A percentile compares a stretch with the other conserved stretches of the same genome.
Evolutionary conservation across 2,329 filamentous ascomycete species (phyloP).

Genomic region (Xylaria polymorpha): DNA sequence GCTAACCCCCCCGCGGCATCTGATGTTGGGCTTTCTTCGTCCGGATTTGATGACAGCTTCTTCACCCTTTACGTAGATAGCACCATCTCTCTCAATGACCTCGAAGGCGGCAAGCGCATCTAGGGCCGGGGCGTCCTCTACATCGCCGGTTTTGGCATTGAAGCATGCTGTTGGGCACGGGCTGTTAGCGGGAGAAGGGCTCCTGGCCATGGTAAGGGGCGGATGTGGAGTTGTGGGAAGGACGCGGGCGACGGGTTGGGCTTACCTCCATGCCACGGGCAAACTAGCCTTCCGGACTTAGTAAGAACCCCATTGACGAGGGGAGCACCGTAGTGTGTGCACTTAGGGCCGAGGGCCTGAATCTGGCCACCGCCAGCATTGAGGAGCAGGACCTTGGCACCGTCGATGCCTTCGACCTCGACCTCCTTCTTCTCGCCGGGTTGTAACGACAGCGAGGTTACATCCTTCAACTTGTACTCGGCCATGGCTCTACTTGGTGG

Average conservation of each 20-base stretch:
- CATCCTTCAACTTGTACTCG: conserved; percentile 78
- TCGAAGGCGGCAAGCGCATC: conserved; percentile 88
- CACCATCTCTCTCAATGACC: conserved; percentile 81
- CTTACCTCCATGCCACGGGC: conserved; percentile 94
- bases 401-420: conserved; percentile 89
- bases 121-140: conserved; percentile 92
- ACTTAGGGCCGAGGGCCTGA: conserved; percentile 84
- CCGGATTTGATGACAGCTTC: conserved; percentile 81
- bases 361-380: conserved; percentile 77
- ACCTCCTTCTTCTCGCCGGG: conserved; percentile 87
- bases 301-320: conserved; percentile 87
- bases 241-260: conserved; percentile 26
- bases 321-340: conserved; percentile 93
- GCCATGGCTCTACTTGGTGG: conserved; percentile 58
- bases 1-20: conserved; percentile 68
- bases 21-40: conserved; percentile 77
- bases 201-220: background rate
- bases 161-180: conserved; percentile 78
- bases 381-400: conserved; percentile 85
- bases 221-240: background rate
- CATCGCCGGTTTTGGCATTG: conserved; percentile 86
- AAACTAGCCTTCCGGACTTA: conserved; percentile 84
- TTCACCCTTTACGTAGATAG: conserved; percentile 85
- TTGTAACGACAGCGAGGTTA: conserved; percentile 78
- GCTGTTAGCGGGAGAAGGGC: conserved; percentile 27